A percentile compares a stretch with the other conserved stretches of the same genome.
Evolutionary conservation across 164 flowering plant species (phyloP).

Genomic region (Hamamelis virginiana): DNA sequence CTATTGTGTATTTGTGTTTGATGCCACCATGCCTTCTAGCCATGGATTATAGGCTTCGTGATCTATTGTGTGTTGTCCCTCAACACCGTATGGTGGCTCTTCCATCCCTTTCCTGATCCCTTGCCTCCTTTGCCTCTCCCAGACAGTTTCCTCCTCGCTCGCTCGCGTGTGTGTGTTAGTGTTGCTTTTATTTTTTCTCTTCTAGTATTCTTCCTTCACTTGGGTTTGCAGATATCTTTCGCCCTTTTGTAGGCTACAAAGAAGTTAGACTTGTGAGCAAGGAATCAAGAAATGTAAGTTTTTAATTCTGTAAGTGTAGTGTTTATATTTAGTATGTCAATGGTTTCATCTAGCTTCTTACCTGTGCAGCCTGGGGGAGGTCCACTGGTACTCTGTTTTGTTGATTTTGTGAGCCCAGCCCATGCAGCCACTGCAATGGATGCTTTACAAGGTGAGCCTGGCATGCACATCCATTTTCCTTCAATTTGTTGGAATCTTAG

Average conservation of each 20-base stretch:
- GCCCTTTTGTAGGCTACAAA: slow-evolving; percentile 91
- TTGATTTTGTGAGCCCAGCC: slow-evolving; percentile 75
- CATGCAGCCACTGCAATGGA: slow-evolving; percentile 88
- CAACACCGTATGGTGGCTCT: too few relatives aligned
- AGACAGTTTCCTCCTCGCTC: too few relatives aligned
- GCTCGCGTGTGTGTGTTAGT: neutral
- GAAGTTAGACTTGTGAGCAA: slow-evolving; percentile 93
- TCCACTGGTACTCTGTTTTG: slow-evolving; percentile 84
- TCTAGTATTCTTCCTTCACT: slow-evolving; percentile 40
- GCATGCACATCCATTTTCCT: slow-evolving; percentile 1
- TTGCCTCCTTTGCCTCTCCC: too few relatives aligned
- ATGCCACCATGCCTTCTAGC: too few relatives aligned
- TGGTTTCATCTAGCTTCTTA: neutral
- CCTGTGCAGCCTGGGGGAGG: slow-evolving; percentile 76
- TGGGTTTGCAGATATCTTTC: slow-evolving; percentile 74
- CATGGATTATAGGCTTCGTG: too few relatives aligned
- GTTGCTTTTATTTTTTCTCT: neutral
- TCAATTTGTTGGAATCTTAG: neutral
- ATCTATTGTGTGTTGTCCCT: too few relatives aligned
- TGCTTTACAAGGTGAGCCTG: slow-evolving; percentile 81
- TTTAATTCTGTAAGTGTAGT: neutral
- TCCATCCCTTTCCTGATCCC: too few relatives aligned
- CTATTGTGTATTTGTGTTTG: too few relatives aligned
- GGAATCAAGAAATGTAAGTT: slow-evolving; percentile 82
- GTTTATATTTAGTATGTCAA: neutral